These are phyloP conservation scores for Thalassiosira pacifica DNA, from an alignment of 352 stramenopile species.

Conservation along the genomic window DNA sequence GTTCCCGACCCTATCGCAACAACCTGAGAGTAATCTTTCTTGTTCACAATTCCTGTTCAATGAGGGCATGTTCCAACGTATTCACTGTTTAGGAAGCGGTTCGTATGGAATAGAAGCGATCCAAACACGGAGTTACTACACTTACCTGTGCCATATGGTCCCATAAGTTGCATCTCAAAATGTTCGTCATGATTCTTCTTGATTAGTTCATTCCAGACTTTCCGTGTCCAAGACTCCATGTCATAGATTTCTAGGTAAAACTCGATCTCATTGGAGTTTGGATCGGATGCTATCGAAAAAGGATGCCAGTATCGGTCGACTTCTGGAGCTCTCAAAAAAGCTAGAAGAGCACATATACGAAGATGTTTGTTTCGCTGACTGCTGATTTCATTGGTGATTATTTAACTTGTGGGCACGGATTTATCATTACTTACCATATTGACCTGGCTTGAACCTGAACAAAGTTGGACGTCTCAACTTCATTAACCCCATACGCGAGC, in stretches of 20 bases:
- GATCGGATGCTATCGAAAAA: constrained; percentile 68
- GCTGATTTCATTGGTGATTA: too few relatives aligned
- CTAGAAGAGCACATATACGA: too few relatives aligned
- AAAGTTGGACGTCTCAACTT: constrained; percentile 49
- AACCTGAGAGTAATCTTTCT: constrained; percentile 38
- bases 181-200: constrained; percentile 11
- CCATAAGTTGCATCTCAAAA: constrained; percentile 55
- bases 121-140: too few relatives aligned
- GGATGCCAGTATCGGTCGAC: constrained; percentile 69
- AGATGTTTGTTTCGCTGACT: too few relatives aligned
- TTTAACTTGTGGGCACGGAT: too few relatives aligned
- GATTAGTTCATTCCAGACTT: constrained; percentile 47
- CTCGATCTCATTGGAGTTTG: constrained; percentile 57
- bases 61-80: too few relatives aligned
- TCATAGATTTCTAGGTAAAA: constrained; percentile 67
- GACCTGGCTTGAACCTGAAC: constrained; percentile 64
- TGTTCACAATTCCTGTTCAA: constrained; percentile 44
- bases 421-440: constrained; percentile 33
- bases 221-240: constrained; percentile 50
- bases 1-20: constrained; percentile 65
- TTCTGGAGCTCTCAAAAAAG: constrained; percentile 19
- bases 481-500: constrained; percentile 59
- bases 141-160: constrained; percentile 50
- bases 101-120: too few relatives aligned
- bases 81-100: too few relatives aligned